phyloP scores from a whole-genome alignment of 495 filamentous ascomycete species.

The Annulohypoxylon maeteangense region DNA sequence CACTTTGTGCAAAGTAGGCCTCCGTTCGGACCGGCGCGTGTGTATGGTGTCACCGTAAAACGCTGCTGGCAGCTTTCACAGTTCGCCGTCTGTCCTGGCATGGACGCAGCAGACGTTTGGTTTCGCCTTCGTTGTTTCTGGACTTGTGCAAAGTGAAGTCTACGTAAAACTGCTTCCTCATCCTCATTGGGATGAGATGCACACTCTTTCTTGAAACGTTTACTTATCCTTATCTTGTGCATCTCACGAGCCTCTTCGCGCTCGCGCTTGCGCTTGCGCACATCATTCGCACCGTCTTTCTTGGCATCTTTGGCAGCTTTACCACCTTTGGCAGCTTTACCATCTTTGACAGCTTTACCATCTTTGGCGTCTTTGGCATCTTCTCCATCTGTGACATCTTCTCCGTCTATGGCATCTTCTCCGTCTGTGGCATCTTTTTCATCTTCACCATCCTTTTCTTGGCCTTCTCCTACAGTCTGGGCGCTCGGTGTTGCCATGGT shows the following conservation, averaged over 20 bases:
- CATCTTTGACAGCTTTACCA: constrained; percentile 43
- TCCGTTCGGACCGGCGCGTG: constrained; percentile 80
- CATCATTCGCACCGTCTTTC: background rate
- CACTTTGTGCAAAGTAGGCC: constrained; percentile 87
- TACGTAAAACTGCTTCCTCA: constrained; percentile 61
- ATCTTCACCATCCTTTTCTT: constrained; percentile 45
- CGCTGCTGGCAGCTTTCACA: constrained; percentile 87
- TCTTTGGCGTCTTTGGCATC: constrained; percentile 48
- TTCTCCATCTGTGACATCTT: constrained; percentile 40
- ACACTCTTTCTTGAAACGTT: constrained; percentile 70
- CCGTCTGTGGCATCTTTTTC: too few species aligned
- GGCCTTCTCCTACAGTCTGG: too few species aligned
- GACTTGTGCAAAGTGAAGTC: too few species aligned
- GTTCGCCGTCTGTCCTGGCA: constrained; percentile 88
- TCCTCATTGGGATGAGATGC: constrained; percentile 48
- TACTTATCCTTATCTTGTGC: constrained; percentile 81
- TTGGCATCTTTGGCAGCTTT: too few species aligned
- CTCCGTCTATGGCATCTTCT: constrained; percentile 42
- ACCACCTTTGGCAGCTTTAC: too few species aligned
- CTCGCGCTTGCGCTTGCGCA: constrained; percentile 59
- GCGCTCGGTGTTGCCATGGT: background rate
- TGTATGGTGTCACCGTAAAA: constrained; percentile 94
- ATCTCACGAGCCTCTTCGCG: constrained; percentile 69
- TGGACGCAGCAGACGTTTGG: constrained; percentile 67
- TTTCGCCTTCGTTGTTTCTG: background rate